Conservation (phyloP, 148 eudicot species). For the Rhododendron simsii region DNA sequence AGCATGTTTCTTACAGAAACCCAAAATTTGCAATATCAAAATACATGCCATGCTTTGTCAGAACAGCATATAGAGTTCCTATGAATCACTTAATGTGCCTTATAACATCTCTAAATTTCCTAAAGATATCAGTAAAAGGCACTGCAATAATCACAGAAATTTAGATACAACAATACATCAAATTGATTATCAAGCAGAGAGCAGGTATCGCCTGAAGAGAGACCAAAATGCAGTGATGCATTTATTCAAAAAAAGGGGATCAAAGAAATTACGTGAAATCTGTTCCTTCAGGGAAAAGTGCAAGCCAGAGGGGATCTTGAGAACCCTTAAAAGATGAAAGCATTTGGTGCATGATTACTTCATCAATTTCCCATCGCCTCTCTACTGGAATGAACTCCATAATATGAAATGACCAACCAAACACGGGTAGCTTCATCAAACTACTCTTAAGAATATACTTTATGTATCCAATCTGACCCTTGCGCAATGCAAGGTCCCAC, state of each 20-base stretch:
- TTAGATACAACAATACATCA: not conserved
- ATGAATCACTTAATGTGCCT: not conserved
- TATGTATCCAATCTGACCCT: conserved; percentile 58
- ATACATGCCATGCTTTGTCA: conserved; percentile 1
- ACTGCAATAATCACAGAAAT: not conserved
- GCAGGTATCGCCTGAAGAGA: not conserved
- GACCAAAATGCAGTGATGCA: not conserved
- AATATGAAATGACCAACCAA: conserved; percentile 90
- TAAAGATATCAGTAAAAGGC: not conserved
- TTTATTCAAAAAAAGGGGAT: not conserved
- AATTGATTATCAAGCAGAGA: conserved; percentile 5
- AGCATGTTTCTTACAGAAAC: not conserved
- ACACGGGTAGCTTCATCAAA: conserved; percentile 84
- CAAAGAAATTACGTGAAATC: conserved; percentile 74
- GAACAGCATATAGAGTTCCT: not conserved
- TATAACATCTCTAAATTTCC: not conserved
- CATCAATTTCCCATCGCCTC: conserved; percentile 91
- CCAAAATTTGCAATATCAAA: not conserved
- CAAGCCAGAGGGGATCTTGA: conserved; percentile 83
- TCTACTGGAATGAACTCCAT: conserved; percentile 84
- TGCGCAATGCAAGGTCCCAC: conserved; percentile 93
- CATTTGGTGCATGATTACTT: conserved; percentile 53
- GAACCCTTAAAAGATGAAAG: conserved; percentile 67
- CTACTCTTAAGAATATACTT: conserved; percentile 90
- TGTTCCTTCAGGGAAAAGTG: conserved; percentile 95